Evolutionary conservation across 768 basidiomycete species (phyloP), one percentile per base, ranked within the genome.

Genomic region (Panaeolus cyanescens): DNA sequence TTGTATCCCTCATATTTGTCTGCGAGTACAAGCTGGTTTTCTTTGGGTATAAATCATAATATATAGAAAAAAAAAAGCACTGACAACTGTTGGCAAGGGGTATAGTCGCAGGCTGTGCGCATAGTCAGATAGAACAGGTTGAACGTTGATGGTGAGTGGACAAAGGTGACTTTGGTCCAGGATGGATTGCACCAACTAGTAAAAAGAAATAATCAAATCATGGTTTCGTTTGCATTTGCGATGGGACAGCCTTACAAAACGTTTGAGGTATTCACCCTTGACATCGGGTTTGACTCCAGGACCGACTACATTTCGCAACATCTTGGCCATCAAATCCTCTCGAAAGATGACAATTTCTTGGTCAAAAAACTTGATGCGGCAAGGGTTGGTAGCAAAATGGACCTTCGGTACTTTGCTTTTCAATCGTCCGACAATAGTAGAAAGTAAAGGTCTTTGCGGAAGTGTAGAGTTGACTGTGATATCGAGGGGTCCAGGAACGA

Each of bases 1-100:
- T 97, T 94, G 73, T 94, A 99, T 53, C 91, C 86, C 71, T 97
- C 96, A 70, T 98, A 97, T 74, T 91, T 95, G 77, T 99, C 97
- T 1, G 97, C 97, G 12, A 99, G 84, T 32, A 99, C 82, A 19
- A 98, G 81, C 95, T 97, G 63, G 17, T 28, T 20, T 20, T 6
- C 6, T 8, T 42, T 42, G 3, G 39, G 19, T 42, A 7, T 8
- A 22, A 37, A 32, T 58, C 15, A n/a, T 12, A 31, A 32, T 58
- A 58, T 59, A 59, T 19, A 39, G 34, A 22, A 40, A 36, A 56
- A 20, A 28, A 3, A 7, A 20, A 20, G 10, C 12, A 74, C 92
- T 71, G 70, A 99, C 94, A 2, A 91, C 84, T 1, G 95, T 96
- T 0, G 97, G 97, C 66, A 97, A 80, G 20, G 97, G 97, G 70